These are phyloP conservation scores for Pseudisothecium myosuroides DNA, from an alignment of 225 moss, liverwort and hornwort species.

Conservation along the genomic window DNA sequence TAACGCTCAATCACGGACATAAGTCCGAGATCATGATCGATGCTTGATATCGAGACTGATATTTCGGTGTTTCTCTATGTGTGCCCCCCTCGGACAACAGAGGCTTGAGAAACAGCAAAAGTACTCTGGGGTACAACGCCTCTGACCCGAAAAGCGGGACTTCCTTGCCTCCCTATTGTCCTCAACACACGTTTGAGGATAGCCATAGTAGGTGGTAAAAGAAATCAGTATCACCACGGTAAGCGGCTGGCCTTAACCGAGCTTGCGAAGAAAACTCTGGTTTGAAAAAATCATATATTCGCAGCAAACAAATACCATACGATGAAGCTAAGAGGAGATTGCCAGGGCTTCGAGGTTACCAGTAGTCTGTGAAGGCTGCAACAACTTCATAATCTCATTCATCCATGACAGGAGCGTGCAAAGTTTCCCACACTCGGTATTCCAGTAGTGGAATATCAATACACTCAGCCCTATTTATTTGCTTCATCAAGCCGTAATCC, in stretches of 20 bases:
- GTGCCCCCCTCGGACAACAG: background rate
- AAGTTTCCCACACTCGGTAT: background rate
- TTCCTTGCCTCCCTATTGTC: background rate
- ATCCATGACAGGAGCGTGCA: conserved; percentile 21
- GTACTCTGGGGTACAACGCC: background rate
- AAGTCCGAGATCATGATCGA: background rate
- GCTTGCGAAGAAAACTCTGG: background rate
- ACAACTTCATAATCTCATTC: background rate
- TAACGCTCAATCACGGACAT: background rate
- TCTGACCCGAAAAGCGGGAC: background rate
- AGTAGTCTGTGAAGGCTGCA: conserved; percentile 3
- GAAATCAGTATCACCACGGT: background rate
- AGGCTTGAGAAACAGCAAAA: background rate
- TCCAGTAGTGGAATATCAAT: conserved; percentile 3
- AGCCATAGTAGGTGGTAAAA: background rate
- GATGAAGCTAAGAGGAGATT: background rate
- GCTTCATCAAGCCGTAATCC: background rate
- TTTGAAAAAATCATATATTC: background rate
- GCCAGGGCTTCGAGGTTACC: background rate
- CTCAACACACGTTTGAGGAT: background rate
- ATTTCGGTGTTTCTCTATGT: background rate
- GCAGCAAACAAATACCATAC: background rate
- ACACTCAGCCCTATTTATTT: background rate
- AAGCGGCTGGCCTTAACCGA: background rate
- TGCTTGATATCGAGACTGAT: background rate